Percentiles rank a stretch among this genome's conserved stretches.
Conservation (phyloP, 1,139 yeast genomes). For the Kodamaea plutei region DNA sequence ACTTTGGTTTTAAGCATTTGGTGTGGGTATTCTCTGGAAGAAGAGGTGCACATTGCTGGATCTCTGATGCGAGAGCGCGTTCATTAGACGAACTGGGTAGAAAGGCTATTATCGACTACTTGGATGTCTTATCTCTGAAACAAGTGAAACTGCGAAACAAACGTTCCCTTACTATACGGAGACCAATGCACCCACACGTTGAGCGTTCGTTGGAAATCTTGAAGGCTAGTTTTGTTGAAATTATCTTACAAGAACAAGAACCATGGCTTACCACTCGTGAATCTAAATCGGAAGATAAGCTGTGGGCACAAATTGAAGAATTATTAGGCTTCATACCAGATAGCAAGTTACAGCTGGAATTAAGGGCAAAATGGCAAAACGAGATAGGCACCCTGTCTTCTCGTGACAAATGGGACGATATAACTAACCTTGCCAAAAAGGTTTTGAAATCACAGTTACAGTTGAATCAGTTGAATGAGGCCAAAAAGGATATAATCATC, state of each 20-base stretch:
- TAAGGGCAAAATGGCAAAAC: slow-evolving; percentile 46
- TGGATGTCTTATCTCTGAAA: slow-evolving; percentile 67
- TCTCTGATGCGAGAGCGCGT: slow-evolving; percentile 83
- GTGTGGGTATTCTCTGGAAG: slow-evolving; percentile 98
- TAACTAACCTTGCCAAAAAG: slow-evolving; percentile 54
- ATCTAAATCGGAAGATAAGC: slow-evolving; percentile 34
- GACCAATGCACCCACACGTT: slow-evolving; percentile 89
- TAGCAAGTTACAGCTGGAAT: slow-evolving; percentile 47
- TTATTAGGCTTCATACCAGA: slow-evolving; percentile 64
- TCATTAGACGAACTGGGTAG: slow-evolving; percentile 67
- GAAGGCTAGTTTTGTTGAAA: slow-evolving; percentile 57
- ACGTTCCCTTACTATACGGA: slow-evolving; percentile 51
- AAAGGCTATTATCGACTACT: slow-evolving; percentile 74
- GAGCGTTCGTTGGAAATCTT: slow-evolving; percentile 69
- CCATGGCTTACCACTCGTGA: slow-evolving; percentile 53
- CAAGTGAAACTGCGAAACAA: slow-evolving; percentile 30
- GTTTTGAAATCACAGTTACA: slow-evolving; percentile 40
- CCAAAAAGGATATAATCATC: slow-evolving; percentile 80
- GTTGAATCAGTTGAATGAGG: slow-evolving; percentile 52
- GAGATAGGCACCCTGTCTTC: slow-evolving; percentile 26
- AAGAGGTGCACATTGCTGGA: slow-evolving; percentile 99
- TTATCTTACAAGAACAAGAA: slow-evolving; percentile 77
- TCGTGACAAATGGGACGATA: slow-evolving; percentile 75
- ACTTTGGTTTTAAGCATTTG: slow-evolving; percentile 83
- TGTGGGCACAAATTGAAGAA: slow-evolving; percentile 45